These are phyloP conservation scores for Coemansia nantahalensis DNA, from an alignment of 192 early-diverging fungal genomes.

Conservation along the genomic window DNA sequence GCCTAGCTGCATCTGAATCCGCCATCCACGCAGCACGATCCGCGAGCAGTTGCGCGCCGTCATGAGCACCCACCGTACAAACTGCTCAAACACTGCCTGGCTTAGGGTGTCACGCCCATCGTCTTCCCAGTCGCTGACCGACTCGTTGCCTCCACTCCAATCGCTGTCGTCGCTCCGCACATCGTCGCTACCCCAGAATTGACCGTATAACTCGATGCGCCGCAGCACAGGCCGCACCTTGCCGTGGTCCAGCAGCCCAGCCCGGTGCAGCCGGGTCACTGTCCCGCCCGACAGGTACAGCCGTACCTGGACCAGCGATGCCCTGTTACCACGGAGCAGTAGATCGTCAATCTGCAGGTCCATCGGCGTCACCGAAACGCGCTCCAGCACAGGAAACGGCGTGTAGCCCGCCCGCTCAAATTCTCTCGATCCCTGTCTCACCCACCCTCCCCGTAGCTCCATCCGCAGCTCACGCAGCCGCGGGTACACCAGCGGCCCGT, in stretches of 20 bases:
- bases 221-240: not conserved
- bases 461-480: not conserved
- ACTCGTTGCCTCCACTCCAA: no score
- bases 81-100: not conserved
- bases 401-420: not conserved
- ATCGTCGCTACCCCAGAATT: no score
- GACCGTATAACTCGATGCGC: not conserved
- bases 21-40: slow-evolving; percentile 4
- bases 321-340: not conserved
- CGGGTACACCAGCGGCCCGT: not conserved
- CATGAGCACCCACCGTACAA: not conserved
- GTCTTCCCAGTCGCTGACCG: not conserved
- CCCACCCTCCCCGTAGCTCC: not conserved
- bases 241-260: not conserved
- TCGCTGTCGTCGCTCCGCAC: no score
- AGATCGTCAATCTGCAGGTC: not conserved
- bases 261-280: not conserved
- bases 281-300: not conserved
- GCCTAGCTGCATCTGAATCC: not conserved
- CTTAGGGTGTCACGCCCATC: not conserved
- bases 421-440: no score
- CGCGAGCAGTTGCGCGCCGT: not conserved
- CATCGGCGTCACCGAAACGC: not conserved
- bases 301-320: not conserved
- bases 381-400: not conserved